Percentiles rank a stretch among this genome's conserved stretches.
phyloP scores from a whole-genome alignment of 192 early-diverging fungal genomes.

The Coemansia guatemalensis region DNA sequence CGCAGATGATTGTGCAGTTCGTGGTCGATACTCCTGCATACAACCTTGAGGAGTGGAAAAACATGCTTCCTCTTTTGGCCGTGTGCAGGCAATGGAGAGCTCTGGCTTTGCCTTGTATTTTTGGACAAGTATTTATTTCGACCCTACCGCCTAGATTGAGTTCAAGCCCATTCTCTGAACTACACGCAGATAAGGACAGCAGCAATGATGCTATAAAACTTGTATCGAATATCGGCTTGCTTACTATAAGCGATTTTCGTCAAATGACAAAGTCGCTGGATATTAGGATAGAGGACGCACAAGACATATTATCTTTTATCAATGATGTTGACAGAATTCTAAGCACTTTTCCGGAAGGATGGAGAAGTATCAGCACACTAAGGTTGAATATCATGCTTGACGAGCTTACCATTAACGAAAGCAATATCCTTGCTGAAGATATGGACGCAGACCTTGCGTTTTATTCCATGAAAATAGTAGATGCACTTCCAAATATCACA shows the following conservation, averaged over 20 bases:
- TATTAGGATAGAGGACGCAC: not conserved
- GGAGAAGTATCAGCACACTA: not conserved
- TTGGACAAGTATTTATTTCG: not conserved
- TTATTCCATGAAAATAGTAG: not conserved
- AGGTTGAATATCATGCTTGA: slow-evolving; percentile 2
- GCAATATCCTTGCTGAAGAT: not conserved
- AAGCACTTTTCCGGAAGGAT: not conserved
- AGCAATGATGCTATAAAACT: not conserved
- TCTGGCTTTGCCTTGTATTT: not conserved
- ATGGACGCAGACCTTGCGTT: not conserved
- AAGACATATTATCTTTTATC: not conserved
- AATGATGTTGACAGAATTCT: not conserved
- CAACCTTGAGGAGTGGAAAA: not conserved
- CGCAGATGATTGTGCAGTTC: too few species aligned
- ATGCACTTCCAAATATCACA: not conserved
- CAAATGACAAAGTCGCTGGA: not conserved
- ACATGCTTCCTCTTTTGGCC: not conserved
- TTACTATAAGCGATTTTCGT: not conserved
- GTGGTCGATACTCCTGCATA: not conserved
- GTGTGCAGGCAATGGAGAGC: not conserved
- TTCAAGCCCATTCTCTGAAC: not conserved
- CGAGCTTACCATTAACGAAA: not conserved
- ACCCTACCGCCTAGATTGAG: not conserved
- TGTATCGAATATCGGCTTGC: not conserved
- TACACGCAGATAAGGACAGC: too few species aligned